Evolutionary conservation across 306 rosid species (phyloP).

Genomic region (Boehmeria nivea): DNA sequence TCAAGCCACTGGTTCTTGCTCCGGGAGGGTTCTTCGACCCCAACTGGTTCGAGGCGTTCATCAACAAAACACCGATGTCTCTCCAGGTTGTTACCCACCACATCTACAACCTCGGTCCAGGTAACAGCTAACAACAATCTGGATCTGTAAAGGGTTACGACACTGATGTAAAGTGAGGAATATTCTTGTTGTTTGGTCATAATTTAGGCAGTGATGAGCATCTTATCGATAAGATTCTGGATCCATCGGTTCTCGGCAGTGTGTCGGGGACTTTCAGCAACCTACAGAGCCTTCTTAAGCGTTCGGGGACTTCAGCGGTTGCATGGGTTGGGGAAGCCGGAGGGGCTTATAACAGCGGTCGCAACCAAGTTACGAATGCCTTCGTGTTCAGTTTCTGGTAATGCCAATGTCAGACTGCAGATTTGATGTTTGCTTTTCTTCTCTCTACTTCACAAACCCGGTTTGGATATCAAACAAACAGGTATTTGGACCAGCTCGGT

Average conservation of each 20-base stretch:
- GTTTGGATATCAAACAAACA: too few species aligned
- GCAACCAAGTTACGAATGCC: conserved; percentile 60
- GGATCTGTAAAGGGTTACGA: too few species aligned
- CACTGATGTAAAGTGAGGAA: too few species aligned
- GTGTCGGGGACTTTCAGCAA: conserved; percentile 34
- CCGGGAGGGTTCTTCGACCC: conserved; percentile 71
- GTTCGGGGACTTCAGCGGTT: conserved; percentile 31
- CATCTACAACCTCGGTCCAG: conserved; percentile 76
- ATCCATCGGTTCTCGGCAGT: conserved; percentile 50
- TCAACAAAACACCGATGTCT: conserved; percentile 29
- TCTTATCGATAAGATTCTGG: conserved; percentile 41
- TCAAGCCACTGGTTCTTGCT: conserved; percentile 58
- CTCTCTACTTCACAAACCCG: too few species aligned
- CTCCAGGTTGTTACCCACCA: conserved; percentile 55
- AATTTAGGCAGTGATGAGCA: conserved; percentile 45
- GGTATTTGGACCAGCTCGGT: too few species aligned
- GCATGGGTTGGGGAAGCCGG: conserved; percentile 87
- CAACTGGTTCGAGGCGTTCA: conserved; percentile 47
- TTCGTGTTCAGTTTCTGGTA: conserved; percentile 66
- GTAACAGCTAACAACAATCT: conserved; percentile 24
- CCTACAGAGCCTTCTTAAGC: conserved; percentile 39
- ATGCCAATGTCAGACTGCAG: background rate
- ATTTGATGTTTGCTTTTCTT: background rate
- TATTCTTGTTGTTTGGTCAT: background rate
- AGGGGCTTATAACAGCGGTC: conserved; percentile 76